Base-by-base conservation (phyloP, 345 rosid genomes). In the Alliaria petiolata region DNA sequence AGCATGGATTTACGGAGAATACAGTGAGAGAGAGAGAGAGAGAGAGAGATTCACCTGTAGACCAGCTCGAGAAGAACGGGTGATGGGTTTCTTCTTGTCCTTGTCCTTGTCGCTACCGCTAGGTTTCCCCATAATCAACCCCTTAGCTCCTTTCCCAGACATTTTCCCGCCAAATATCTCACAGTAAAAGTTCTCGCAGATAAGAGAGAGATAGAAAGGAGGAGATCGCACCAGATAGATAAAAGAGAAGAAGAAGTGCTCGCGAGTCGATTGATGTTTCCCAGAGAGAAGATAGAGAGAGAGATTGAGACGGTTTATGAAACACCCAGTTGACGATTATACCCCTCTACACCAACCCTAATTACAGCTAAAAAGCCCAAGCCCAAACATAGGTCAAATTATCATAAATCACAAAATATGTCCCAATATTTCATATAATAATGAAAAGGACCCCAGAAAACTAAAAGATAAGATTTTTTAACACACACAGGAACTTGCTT, bases 101-200 rank as follows among this genome's bases (percentile, higher is more conserved):
- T 84, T 88, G 65, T 86, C 91, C 78, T 86, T 87, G 40, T 78
- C 89, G 74, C 69, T 83, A 19, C 80, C 79, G 9, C 84, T 81
- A 19, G 91, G 79, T 81, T 87, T 87, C 50, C 91, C 96, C 56
- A 83, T 85, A 33, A 85, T 81, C 80, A 89, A 75, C 4, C 96
- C 96, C 22, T 89, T 89, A 0, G 91, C 96, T 50, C 96, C 96
- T 75, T 89, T 89, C 38, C 96, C 96, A 43, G 96, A 81, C 95
- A 89, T 86, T 79, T n/a, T 84, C 78, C 76, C 67, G 75, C 71
- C 69, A 60, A 69, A 62, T 34, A 11, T 5, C 46, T 43, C 63
- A 35, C 61, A 22, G 19, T 19, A 25, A 51, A 45, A 62, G n/a
- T 17, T 8, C 34, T 39, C n/a, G 30, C 6, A 46, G 7, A 14